Evolutionary conservation across 495 filamentous ascomycete genomes (phyloP).

Genomic region (Cryomyces minteri): DNA sequence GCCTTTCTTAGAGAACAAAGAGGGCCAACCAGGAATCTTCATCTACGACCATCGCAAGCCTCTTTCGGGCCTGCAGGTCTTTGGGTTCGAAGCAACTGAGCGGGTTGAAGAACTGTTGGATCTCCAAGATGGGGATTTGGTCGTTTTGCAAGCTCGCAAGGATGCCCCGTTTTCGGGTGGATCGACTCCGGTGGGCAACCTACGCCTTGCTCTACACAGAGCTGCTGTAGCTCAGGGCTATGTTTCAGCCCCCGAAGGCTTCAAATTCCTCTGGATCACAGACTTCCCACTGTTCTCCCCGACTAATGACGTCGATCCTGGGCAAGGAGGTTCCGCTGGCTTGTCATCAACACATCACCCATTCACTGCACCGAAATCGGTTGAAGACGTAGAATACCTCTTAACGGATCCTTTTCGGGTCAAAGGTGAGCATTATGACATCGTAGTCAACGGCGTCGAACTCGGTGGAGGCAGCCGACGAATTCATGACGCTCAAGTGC

Average conservation of each 20-base stretch:
- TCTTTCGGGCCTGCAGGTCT: slow-evolving; percentile 46
- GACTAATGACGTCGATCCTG: slow-evolving; percentile 45
- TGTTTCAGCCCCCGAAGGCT: slow-evolving; percentile 32
- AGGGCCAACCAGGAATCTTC: slow-evolving; percentile 59
- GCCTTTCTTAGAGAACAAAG: slow-evolving; percentile 41
- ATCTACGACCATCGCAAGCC: slow-evolving; percentile 51
- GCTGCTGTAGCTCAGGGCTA: slow-evolving; percentile 40
- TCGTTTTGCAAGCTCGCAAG: slow-evolving; percentile 64
- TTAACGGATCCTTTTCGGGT: slow-evolving; percentile 50
- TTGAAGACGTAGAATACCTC: slow-evolving; percentile 57
- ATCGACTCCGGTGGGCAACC: slow-evolving; percentile 61
- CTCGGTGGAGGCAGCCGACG: slow-evolving; percentile 83
- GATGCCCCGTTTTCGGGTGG: slow-evolving; percentile 41
- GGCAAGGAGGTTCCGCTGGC: slow-evolving; percentile 64
- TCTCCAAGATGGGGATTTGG: slow-evolving; percentile 49
- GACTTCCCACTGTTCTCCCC: slow-evolving; percentile 87
- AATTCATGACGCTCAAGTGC: slow-evolving; percentile 73
- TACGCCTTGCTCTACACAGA: slow-evolving; percentile 53
- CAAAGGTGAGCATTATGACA: slow-evolving; percentile 74
- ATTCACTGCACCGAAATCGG: slow-evolving; percentile 70
- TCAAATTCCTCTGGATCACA: slow-evolving; percentile 64
- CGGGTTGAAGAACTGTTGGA: slow-evolving; percentile 31
- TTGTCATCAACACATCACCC: slow-evolving; percentile 87
- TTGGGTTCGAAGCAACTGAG: slow-evolving; percentile 59
- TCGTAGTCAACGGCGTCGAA: slow-evolving; percentile 91